These are phyloP conservation scores for Leccinum boreale DNA, from an alignment of 768 basidiomycete species.

Conservation along the genomic window DNA sequence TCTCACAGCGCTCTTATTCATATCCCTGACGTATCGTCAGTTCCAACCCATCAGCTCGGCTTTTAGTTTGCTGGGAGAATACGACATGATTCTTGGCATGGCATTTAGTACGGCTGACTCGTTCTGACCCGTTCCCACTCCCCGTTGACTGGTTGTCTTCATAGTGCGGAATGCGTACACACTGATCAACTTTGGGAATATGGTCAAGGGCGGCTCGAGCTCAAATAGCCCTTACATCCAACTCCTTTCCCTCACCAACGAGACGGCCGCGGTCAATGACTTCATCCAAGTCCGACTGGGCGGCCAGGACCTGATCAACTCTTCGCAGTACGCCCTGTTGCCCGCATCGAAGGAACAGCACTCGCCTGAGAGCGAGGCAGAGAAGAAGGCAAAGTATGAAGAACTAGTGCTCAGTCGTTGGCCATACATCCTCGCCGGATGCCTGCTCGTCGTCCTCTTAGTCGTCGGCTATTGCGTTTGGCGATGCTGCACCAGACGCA, in stretches of 20 bases:
- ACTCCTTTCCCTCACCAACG: conserved; percentile 57
- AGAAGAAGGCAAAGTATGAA: conserved; percentile 65
- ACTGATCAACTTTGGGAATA: conserved; percentile 69
- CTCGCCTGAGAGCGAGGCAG: conserved; percentile 60
- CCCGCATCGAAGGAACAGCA: conserved; percentile 54
- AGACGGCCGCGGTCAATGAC: conserved; percentile 52
- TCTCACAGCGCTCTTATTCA: background rate
- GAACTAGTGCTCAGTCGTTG: conserved; percentile 65
- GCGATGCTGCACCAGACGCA: conserved; percentile 55
- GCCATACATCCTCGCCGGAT: conserved; percentile 69
- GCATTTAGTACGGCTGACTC: conserved; percentile 54
- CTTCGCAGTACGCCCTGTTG: conserved; percentile 56
- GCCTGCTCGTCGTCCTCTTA: conserved; percentile 47
- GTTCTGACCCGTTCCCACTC: background rate
- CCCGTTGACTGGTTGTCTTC: conserved; percentile 3
- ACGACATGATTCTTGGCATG: conserved; percentile 84
- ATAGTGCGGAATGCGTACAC: conserved; percentile 78
- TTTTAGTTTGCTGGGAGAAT: conserved; percentile 72
- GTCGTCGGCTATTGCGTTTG: conserved; percentile 50
- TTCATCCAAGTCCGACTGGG: conserved; percentile 61
- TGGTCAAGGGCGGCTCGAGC: conserved; percentile 49
- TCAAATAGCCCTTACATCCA: conserved; percentile 65
- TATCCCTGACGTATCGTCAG: conserved; percentile 31
- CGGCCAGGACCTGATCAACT: conserved; percentile 55
- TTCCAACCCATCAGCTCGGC: conserved; percentile 84